A percentile compares a stretch with the other conserved stretches of the same genome.
Evolutionary conservation across 768 basidiomycete genomes (phyloP).

Genomic region (Panus rudis): DNA sequence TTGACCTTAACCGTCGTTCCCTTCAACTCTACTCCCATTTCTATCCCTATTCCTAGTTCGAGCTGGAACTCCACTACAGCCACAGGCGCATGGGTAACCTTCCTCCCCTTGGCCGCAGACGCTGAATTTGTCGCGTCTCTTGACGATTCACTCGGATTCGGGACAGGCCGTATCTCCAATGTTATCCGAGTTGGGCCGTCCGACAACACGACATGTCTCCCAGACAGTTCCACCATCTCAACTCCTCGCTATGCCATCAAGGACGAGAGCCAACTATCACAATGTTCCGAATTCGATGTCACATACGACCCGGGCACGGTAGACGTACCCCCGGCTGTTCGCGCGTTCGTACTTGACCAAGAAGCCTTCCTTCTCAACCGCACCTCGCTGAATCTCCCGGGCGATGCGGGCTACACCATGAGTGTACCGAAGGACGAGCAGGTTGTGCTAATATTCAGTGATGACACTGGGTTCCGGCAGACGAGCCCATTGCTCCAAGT

Average conservation of each 20-base stretch:
- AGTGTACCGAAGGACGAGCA: conserved; percentile 28
- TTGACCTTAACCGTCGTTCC: conserved; percentile 47
- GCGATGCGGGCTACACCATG: conserved; percentile 39
- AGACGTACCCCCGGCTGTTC: conserved; percentile 32
- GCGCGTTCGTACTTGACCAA: conserved; percentile 25
- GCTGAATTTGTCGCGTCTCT: conserved; percentile 50
- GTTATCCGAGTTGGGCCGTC: conserved; percentile 39
- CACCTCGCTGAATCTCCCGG: conserved; percentile 21
- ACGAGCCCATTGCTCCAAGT: conserved; percentile 39
- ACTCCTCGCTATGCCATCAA: conserved; percentile 26
- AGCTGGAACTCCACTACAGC: conserved; percentile 29
- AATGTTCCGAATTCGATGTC: conserved; percentile 46
- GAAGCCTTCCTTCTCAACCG: conserved; percentile 20
- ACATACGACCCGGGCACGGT: conserved; percentile 30
- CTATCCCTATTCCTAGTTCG: conserved; percentile 37
- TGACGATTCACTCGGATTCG: conserved; percentile 37
- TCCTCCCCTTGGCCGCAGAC: conserved; percentile 44
- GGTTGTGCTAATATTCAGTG: conserved; percentile 39
- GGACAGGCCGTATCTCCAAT: conserved; percentile 39
- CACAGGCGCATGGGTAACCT: conserved; percentile 38
- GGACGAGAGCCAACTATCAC: conserved; percentile 25
- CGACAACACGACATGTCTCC: conserved; percentile 36
- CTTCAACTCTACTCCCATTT: conserved; percentile 41
- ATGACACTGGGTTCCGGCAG: conserved; percentile 31
- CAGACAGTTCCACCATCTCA: conserved; percentile 10